phyloP scores from a whole-genome alignment of 306 rosid genomes.

The Cicer arietinum region DNA sequence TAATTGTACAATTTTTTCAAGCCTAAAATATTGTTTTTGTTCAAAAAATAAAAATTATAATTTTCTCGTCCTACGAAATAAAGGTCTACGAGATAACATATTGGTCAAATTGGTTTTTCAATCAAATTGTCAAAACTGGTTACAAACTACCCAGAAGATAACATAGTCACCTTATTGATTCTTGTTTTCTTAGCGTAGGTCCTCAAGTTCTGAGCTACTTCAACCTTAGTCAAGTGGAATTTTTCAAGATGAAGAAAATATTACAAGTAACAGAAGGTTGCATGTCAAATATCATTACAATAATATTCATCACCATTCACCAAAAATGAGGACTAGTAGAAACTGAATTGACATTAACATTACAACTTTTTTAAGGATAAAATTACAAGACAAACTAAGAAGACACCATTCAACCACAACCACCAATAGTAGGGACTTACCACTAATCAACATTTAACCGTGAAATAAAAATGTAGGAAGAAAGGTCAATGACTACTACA shows the following conservation, averaged over 20 bases:
- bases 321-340: conserved; percentile 24
- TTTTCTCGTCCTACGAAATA: no score
- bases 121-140: no score
- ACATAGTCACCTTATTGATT: not conserved
- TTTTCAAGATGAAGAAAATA: not conserved
- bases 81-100: no score
- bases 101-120: no score
- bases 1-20: no score
- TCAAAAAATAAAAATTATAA: no score
- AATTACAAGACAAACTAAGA: conserved; percentile 49
- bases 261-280: not conserved
- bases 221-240: not conserved
- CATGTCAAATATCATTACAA: conserved; percentile 30
- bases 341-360: conserved; percentile 28
- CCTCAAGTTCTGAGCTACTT: not conserved
- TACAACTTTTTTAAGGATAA: conserved; percentile 14
- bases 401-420: conserved; percentile 41
- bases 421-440: conserved; percentile 31
- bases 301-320: conserved; percentile 1
- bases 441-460: conserved; percentile 47
- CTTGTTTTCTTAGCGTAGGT: not conserved
- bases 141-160: no score
- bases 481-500: conserved; percentile 29
- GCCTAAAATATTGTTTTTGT: no score
- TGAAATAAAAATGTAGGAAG: conserved; percentile 42